Evolutionary conservation across 2,329 filamentous ascomycete species (phyloP).

Genomic region (Talaromyces sp.): DNA sequence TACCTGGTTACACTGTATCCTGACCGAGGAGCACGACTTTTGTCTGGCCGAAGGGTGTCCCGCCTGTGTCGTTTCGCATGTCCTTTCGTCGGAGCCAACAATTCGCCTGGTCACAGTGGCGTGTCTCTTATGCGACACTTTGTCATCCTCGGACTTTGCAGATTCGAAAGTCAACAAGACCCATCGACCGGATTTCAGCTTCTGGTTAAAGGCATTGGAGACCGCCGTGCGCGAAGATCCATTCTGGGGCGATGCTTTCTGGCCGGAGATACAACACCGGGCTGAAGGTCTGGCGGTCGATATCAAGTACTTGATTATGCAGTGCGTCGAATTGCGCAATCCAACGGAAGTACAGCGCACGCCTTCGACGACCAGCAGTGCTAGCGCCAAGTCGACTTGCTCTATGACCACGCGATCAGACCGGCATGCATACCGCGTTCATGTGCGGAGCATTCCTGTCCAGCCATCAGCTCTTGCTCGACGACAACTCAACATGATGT

Average conservation of each 20-base stretch:
- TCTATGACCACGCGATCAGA: constrained; percentile 21
- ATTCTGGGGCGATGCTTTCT: constrained; percentile 43
- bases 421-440: constrained; percentile 24
- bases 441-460: constrained; percentile 25
- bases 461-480: constrained; percentile 32
- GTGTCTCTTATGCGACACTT: constrained; percentile 37
- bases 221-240: constrained; percentile 41
- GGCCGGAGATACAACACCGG: constrained; percentile 41
- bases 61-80: constrained; percentile 42
- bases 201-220: constrained; percentile 39
- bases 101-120: constrained; percentile 43
- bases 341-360: constrained; percentile 16
- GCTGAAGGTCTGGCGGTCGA: constrained; percentile 37
- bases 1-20: constrained; percentile 57
- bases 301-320: constrained; percentile 38
- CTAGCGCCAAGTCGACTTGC: constrained; percentile 24
- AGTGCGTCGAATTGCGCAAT: constrained; percentile 38
- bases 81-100: constrained; percentile 44
- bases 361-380: constrained; percentile 7
- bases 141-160: constrained; percentile 27
- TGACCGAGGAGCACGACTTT: constrained; percentile 57
- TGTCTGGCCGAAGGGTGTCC: constrained; percentile 55
- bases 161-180: constrained; percentile 17
- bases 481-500: constrained; percentile 30
- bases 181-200: constrained; percentile 32